Base-by-base conservation (phyloP, 768 basidiomycete species). In the Lactarius sanguifluus region DNA sequence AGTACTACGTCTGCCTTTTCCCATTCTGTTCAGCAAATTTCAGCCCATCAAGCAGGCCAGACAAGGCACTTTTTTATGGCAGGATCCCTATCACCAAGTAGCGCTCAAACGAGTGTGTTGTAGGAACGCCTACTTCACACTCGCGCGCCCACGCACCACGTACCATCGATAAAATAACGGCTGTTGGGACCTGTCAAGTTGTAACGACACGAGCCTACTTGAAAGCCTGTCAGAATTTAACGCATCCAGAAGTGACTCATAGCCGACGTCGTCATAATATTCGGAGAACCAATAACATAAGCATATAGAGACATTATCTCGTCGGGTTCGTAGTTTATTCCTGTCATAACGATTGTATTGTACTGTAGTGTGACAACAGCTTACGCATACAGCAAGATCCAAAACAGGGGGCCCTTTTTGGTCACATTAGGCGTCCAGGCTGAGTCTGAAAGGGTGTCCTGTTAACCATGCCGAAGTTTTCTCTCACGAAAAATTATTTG, bases 1-100 rank as follows among this genome's bases (percentile, higher is more conserved):
- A 67, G 66, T 67, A 67, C 58, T 23, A 55, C 32, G 62, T 59
- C 10, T 36, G 40, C 32, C 36, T 67, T 30, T 64, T 59, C 25
- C 66, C 62, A 25, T 64, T 64, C 58, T 18, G 13, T 0, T 12
- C 56, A 45, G 12, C 1, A 1, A 34, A 38, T 4, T 67, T 67
- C 50, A 40, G 4, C 25, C 58, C 52, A 25, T 18, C 18, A 3
- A 36, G 16, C 1, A 20, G 10, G 30, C 41, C 45, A 2, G 32
- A 60, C 1, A 55, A 18, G 40, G 62, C 34, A 28, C 62, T 64
- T 45, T 38, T 56, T 34, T 59, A 45, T 25, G 58, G 41, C 50
- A 58, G 55, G 52, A 64, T 64, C 25, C 13, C 13, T 12, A 50
- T 50, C 34, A 25, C 57, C 25, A 10, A 34, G 25, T 50, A 50